Evolutionary conservation across 2,329 filamentous ascomycete species (phyloP), one percentile per base, ranked within the genome.

Genomic region (Periconia macrospinosa): DNA sequence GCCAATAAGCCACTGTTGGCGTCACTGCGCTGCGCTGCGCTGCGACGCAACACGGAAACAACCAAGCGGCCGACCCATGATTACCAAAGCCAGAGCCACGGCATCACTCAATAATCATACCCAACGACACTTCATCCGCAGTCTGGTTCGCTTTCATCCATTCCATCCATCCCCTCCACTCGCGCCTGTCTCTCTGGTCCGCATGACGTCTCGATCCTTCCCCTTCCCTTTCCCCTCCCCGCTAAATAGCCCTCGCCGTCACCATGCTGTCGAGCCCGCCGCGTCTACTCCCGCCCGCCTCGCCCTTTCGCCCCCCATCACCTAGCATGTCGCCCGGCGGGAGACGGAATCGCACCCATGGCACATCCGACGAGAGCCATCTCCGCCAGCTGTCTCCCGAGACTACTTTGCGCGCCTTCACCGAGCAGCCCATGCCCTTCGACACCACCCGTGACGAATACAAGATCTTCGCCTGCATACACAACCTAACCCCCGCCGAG

Each of bases 401-500:
- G 51, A 72, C 69, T 47, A 75, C 74, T n/a, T 69, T 76, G 50
- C 74, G 74, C 57, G 75, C 72, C 52, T 74, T 73, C 59, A 73
- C 77, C 48, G 70, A 76, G 47, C 69, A 74, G 56, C 76, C 77
- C 55, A 67, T 78, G 56, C 73, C 75, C 44, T 76, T 73, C 57
- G 73, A 76, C 54, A 76, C 73, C 55, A 72, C 68, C 56, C 66
- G 67, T 45, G 71, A 74, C 55, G 68, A 75, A 52, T 75, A 75
- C 63, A 68, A 68, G n/a, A 66, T 77, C 41, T 70, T 74, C 33
- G 60, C 74, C 45, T 89, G 86, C 67, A 81, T 91, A 54, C 82
- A 86, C 55, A 78, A 77, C 35, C 84, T 87, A 15, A 86, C 87
- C 1, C 75, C 80, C 3, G 76, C 83, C 20, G 88, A 93, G 72